Evolutionary conservation across 768 basidiomycete species (phyloP).

Genomic region (Macrolepiota albuminosa): DNA sequence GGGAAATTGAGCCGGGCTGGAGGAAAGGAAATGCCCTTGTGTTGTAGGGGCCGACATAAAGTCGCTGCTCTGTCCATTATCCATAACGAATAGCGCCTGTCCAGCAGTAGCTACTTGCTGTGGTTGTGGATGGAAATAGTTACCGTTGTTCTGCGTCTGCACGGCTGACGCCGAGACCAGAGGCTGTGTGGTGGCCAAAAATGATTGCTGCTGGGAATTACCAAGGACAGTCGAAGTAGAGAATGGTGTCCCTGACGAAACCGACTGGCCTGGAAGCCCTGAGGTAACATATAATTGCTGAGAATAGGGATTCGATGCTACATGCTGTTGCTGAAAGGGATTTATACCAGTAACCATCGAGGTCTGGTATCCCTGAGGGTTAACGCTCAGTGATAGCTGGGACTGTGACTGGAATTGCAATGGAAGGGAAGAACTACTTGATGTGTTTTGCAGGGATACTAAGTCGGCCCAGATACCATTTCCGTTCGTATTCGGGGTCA

Average conservation of each 20-base stretch:
- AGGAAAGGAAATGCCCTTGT: constrained; percentile 27
- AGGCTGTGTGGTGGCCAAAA: constrained; percentile 20
- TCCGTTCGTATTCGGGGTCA: constrained; percentile 21
- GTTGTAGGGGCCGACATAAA: constrained; percentile 23
- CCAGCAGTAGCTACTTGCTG: constrained; percentile 15
- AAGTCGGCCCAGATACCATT: constrained; percentile 56
- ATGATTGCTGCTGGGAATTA: constrained; percentile 12
- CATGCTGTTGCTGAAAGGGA: constrained; percentile 22
- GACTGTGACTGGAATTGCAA: constrained; percentile 35
- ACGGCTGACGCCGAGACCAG: constrained; percentile 14
- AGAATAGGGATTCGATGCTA: constrained; percentile 24
- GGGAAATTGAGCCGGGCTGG: constrained; percentile 29
- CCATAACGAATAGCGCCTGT: constrained; percentile 6
- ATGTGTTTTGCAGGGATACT: constrained; percentile 39
- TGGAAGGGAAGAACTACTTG: constrained; percentile 47
- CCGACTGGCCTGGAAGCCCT: constrained; percentile 3
- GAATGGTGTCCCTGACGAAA: background rate
- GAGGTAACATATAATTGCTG: constrained; percentile 16
- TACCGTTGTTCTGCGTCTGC: constrained; percentile 12
- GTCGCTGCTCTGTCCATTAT: constrained; percentile 14
- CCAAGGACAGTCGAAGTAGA: constrained; percentile 3
- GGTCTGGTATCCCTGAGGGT: constrained; percentile 14
- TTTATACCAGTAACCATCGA: constrained; percentile 22
- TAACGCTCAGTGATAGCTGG: background rate
- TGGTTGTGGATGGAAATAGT: constrained; percentile 19